These are phyloP conservation scores for Peronospora destructor DNA, from an alignment of 352 stramenopile genomes.

Conservation along the genomic window DNA sequence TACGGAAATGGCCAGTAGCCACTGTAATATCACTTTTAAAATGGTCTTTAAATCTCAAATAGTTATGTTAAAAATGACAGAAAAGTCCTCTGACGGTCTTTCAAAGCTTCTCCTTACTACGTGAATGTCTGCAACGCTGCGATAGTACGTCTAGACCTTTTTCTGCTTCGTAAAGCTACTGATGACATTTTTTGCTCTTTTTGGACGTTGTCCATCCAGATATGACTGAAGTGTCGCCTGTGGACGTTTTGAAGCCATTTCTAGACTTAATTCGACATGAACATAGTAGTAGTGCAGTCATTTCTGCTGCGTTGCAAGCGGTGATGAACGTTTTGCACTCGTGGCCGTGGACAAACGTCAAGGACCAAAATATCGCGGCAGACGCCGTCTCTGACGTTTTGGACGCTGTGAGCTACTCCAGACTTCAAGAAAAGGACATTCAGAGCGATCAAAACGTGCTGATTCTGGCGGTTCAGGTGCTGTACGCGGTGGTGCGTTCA, in stretches of 20 bases:
- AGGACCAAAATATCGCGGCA: slow-evolving; percentile 30
- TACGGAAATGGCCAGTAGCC: slow-evolving; percentile 4
- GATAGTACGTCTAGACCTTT: slow-evolving; percentile 33
- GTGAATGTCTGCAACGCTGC: slow-evolving; percentile 48
- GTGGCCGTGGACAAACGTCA: slow-evolving; percentile 51
- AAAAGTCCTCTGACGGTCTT: slow-evolving; percentile 48
- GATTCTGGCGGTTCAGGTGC: slow-evolving; percentile 91
- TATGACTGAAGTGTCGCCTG: slow-evolving; percentile 49
- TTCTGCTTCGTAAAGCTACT: not conserved
- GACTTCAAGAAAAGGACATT: slow-evolving; percentile 90
- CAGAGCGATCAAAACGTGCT: slow-evolving; percentile 89
- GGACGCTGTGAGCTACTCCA: slow-evolving; percentile 88
- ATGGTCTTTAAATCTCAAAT: not conserved
- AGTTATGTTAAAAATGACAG: slow-evolving; percentile 15
- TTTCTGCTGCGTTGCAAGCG: slow-evolving; percentile 87
- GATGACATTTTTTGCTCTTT: slow-evolving; percentile 6
- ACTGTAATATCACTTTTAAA: not conserved
- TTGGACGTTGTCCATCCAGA: slow-evolving; percentile 28
- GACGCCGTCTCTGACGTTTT: slow-evolving; percentile 83
- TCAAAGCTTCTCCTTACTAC: slow-evolving; percentile 55
- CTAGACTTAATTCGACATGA: slow-evolving; percentile 90
- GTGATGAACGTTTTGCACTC: slow-evolving; percentile 94
- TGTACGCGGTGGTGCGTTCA: slow-evolving; percentile 90
- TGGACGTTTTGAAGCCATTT: slow-evolving; percentile 87
- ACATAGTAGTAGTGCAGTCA: slow-evolving; percentile 90